phyloP scores from a whole-genome alignment of 2,329 filamentous ascomycete species.

The Chrysoporthe austroafricana region DNA sequence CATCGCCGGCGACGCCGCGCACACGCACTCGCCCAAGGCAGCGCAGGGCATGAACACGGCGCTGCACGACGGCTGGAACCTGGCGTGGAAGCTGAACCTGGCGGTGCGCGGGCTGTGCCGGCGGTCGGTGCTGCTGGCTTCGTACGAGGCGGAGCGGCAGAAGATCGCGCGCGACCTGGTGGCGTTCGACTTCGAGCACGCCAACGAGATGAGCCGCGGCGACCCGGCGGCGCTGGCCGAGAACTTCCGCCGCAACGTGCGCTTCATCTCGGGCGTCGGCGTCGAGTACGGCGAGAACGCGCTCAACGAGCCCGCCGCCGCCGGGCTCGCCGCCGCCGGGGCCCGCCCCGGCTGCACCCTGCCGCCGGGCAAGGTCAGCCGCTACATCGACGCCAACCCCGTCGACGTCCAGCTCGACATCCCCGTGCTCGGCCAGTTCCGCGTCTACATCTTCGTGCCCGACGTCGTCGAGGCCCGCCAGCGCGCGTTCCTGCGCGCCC shows the following conservation, averaged over 20 bases:
- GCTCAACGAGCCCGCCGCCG: constrained; percentile 15
- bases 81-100: constrained; percentile 57
- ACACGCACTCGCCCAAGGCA: constrained; percentile 74
- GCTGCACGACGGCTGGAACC: constrained; percentile 65
- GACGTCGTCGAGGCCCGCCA: constrained; percentile 26
- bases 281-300: constrained; percentile 47
- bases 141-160: constrained; percentile 66
- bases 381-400: constrained; percentile 58
- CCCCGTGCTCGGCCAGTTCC: constrained; percentile 57
- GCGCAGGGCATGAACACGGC: constrained; percentile 70
- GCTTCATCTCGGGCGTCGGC: constrained; percentile 74
- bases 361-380: constrained; percentile 52
- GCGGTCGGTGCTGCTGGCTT: constrained; percentile 54
- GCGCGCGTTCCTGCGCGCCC: constrained; percentile 25
- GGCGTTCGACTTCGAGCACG: constrained; percentile 62
- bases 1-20: constrained; percentile 70
- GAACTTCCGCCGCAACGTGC: constrained; percentile 72
- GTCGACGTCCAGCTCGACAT: constrained; percentile 59
- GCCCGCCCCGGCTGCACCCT: constrained; percentile 39
- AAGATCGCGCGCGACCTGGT: constrained; percentile 64
- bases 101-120: constrained; percentile 60
- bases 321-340: constrained; percentile 22
- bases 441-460: constrained; percentile 51
- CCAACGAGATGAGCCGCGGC: constrained; percentile 62
- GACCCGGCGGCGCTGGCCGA: constrained; percentile 66